Evolutionary conservation across 129 eudicot genomes (phyloP), one percentile per base, ranked within the genome.

Genomic region (Centella asiatica): DNA sequence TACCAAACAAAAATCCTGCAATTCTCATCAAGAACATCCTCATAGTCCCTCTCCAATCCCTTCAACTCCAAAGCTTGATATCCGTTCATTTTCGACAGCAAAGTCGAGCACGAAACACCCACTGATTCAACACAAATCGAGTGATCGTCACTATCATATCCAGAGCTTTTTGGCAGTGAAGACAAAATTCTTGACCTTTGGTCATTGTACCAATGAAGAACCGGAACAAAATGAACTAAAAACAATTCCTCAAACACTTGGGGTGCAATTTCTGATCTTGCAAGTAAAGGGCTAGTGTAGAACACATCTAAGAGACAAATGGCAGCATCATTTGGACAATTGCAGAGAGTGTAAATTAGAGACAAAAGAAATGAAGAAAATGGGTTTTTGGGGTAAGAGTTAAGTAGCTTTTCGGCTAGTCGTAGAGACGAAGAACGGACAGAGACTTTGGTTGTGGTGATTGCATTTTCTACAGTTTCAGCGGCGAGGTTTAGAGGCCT

Each of bases 1-100:
- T 83, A 83, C 72, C 68, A 73, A 59, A 60, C 88, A 65, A 78
- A 83, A 13, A 73, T 65, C 78, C 84, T 74, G 23, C 88, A 87
- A 60, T 87, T 87, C 26, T 77, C 76, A 74, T 87, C 95, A 59
- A 87, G 85, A 58, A 87, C 75, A 3, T 65, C 72, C 76, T 87
- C 87, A 59, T 80, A 83, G 28, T 73, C 79, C 60, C 83, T 81
- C 78, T 87, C 95, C 64, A 87, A 78, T 12, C 73, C 78, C 81
- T 87, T 87, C 71, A 87, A 73, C 50, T 72, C 78, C 15, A 61
- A 45, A 31, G 95, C 85, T 45, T 87, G 95, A 54, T 60, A 60
- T 0, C 78, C 88, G n/a, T 78, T 83, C 83, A 78, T 81, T 34
- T 77, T 83, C 56, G 81, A 77, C 70, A 83, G 22, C 44, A 78